Base-by-base conservation (phyloP, 2,329 filamentous ascomycete species). In the Calcarisporium arbuscula region DNA sequence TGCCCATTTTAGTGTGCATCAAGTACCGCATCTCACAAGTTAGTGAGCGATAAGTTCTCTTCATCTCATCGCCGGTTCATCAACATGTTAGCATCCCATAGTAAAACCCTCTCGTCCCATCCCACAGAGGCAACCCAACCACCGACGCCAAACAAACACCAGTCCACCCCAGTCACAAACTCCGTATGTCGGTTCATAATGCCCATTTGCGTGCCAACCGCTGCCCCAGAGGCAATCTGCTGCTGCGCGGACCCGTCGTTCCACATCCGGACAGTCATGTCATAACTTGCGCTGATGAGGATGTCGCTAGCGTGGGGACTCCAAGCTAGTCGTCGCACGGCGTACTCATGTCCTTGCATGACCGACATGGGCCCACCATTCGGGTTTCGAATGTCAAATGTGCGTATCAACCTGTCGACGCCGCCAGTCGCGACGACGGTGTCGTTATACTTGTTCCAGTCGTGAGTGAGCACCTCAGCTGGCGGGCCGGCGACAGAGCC, bases 391-490 rank as follows among this genome's bases (percentile, higher is more conserved):
- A 95, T 81, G 58, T 98, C 92, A 52, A 96, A 96, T 0, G 85
- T 92, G 30, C 92, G 80, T 41, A 98, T 81, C 14, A 82, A 65
- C 35, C 85, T 76, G 58, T 98, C 92, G 4, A 96, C 92, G 35
- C 92, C 90, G 2, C 79, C 92, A 0, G 87, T 87, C 0, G 92
- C 92, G 35, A 98, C 67, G 18, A 95, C 70, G 0, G 80, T 82
- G 46, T 88, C 79, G 25, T 84, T 77, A 63, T 98, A 98, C 62
- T 98, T 98, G 66, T 98, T 98, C 92, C 92, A 98, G 60, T 98
- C 92, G 61, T 96, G 92, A 0, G 89, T 95, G 20, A 98, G 73
- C 23, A 86, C 78, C 66, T 98, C 92, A 8, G 78, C 72, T 0
- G 88, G 87, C n/a, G 77, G 67, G 20, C 57, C 32, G 52, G 57